Evolutionary conservation across 768 basidiomycete species (phyloP).

Genomic region (Tricholoma furcatifolium): DNA sequence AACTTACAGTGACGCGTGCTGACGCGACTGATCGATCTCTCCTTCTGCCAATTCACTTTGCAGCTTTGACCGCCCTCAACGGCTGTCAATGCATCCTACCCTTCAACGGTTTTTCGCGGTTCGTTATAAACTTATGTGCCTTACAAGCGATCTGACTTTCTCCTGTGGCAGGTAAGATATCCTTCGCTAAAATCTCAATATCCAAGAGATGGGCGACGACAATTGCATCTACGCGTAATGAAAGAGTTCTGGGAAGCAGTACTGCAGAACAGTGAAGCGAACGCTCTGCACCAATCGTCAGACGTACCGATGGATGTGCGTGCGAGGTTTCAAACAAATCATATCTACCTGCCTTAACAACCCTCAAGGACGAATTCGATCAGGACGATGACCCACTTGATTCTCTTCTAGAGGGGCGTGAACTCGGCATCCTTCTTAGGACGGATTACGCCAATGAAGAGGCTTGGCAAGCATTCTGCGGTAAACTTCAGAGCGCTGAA

Average conservation of each 20-base stretch:
- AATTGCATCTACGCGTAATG: slow-evolving; percentile 51
- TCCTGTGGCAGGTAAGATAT: slow-evolving; percentile 37
- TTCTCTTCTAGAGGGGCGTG: slow-evolving; percentile 40
- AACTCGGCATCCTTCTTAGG: slow-evolving; percentile 65
- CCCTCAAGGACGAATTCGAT: slow-evolving; percentile 21
- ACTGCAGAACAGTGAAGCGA: not conserved
- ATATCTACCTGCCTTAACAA: not conserved
- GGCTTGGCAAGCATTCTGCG: slow-evolving; percentile 59
- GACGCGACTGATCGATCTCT: too few species aligned
- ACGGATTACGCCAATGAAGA: slow-evolving; percentile 70
- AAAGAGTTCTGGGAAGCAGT: slow-evolving; percentile 47
- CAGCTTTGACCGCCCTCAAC: not conserved
- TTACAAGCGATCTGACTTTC: not conserved
- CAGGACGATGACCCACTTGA: slow-evolving; percentile 59
- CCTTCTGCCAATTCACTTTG: too few species aligned
- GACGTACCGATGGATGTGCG: slow-evolving; percentile 8
- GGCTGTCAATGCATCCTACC: slow-evolving; percentile 16
- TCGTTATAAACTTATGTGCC: slow-evolving; percentile 1
- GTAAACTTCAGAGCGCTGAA: slow-evolving; percentile 52
- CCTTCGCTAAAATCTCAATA: slow-evolving; percentile 39
- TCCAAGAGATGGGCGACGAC: slow-evolving; percentile 56
- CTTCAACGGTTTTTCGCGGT: slow-evolving; percentile 18
- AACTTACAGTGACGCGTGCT: too few species aligned
- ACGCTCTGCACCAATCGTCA: not conserved
- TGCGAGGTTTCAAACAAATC: not conserved